Conservation (phyloP, 225 moss, liverwort and hornwort species). For the Bryoerythrophyllum caledonicum region DNA sequence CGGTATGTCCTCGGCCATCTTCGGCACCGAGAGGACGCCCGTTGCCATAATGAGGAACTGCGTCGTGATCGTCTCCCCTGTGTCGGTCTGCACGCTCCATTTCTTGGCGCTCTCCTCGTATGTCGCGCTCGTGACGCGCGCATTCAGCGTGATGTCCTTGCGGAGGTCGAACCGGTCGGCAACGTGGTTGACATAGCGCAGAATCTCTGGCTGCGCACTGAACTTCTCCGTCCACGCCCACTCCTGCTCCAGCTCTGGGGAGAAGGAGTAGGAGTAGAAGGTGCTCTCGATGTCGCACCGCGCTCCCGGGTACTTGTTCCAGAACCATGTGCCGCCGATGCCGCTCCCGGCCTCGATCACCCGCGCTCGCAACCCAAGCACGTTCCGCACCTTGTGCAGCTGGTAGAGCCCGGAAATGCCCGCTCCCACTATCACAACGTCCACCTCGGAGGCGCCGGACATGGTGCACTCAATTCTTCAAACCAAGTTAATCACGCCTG, state of each 20-base stretch:
- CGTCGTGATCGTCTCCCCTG: slow-evolving; percentile 18
- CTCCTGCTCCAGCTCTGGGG: slow-evolving; percentile 42
- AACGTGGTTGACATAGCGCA: slow-evolving; percentile 42
- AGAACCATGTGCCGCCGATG: slow-evolving; percentile 53
- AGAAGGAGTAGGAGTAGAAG: slow-evolving; percentile 49
- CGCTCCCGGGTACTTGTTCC: slow-evolving; percentile 46
- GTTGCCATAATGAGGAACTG: slow-evolving; percentile 37
- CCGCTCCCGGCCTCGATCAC: slow-evolving; percentile 37
- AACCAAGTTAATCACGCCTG: background rate
- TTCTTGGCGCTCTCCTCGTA: slow-evolving; percentile 20
- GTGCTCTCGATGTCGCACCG: slow-evolving; percentile 43
- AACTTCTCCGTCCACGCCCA: slow-evolving; percentile 56
- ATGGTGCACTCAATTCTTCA: background rate
- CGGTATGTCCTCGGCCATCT: slow-evolving; percentile 13
- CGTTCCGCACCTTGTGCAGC: slow-evolving; percentile 31
- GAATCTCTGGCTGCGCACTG: slow-evolving; percentile 21
- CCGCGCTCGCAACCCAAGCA: slow-evolving; percentile 14
- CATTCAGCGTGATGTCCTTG: slow-evolving; percentile 36
- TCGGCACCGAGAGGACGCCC: slow-evolving; percentile 23
- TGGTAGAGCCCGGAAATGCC: slow-evolving; percentile 39
- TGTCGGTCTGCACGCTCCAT: slow-evolving; percentile 42
- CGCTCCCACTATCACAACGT: slow-evolving; percentile 35
- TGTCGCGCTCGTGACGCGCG: slow-evolving; percentile 31
- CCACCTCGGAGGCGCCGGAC: slow-evolving; percentile 24
- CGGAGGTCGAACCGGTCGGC: slow-evolving; percentile 50